phyloP scores from a whole-genome alignment of 2,329 filamentous ascomycete genomes.

The Alternaria panax region DNA sequence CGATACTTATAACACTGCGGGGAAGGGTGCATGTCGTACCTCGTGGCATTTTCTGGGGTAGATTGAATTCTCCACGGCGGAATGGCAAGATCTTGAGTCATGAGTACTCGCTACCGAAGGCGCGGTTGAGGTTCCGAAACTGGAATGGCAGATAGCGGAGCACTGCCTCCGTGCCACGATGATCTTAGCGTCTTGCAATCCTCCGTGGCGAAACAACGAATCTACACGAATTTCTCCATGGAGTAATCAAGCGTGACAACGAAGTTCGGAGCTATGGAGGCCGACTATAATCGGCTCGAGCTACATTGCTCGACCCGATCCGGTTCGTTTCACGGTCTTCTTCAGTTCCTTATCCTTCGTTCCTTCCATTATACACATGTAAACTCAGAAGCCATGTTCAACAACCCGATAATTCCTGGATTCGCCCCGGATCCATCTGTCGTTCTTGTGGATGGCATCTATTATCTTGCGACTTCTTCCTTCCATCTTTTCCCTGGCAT shows the following conservation, averaged over 20 bases:
- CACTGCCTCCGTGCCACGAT: background rate
- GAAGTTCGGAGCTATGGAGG: background rate
- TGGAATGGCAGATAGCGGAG: background rate
- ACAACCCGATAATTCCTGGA: slow-evolving; percentile 52
- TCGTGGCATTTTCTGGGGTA: too few species aligned
- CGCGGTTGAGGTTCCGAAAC: background rate
- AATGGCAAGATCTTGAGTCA: background rate
- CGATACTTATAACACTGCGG: background rate
- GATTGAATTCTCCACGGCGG: background rate
- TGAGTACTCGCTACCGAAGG: background rate
- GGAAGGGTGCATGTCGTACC: background rate
- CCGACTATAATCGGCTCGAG: background rate
- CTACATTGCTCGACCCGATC: background rate
- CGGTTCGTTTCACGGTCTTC: background rate
- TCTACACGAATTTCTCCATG: background rate
- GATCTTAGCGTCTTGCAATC: background rate
- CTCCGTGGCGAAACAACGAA: background rate
- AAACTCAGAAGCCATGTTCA: background rate
- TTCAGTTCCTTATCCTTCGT: background rate
- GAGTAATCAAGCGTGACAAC: background rate
- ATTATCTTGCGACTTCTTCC: slow-evolving; percentile 59
- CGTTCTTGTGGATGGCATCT: slow-evolving; percentile 52
- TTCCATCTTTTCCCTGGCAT: slow-evolving; percentile 60
- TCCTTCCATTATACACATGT: background rate
- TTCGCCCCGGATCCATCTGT: slow-evolving; percentile 58